These are phyloP conservation scores for Rhododendron simsii DNA, from an alignment of 148 eudicot species.

Conservation along the genomic window DNA sequence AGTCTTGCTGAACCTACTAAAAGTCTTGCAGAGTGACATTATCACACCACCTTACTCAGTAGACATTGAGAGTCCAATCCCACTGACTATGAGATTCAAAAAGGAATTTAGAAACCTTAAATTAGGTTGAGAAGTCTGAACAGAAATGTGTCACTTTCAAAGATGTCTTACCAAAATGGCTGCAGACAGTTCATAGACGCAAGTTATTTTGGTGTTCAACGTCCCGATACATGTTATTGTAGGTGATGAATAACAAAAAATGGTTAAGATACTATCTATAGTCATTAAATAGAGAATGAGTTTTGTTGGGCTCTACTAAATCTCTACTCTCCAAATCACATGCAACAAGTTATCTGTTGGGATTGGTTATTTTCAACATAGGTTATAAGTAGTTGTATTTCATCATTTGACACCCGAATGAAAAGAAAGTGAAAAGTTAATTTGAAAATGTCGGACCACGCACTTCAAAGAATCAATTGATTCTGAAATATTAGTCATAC, in stretches of 20 bases:
- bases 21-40: no score
- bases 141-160: background rate
- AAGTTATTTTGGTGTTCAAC: background rate
- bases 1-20: no score
- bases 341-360: background rate
- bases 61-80: background rate
- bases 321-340: background rate
- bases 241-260: no score
- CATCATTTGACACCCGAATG: background rate
- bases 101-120: background rate
- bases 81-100: background rate
- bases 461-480: background rate
- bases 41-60: no score
- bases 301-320: background rate
- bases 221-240: background rate
- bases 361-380: background rate
- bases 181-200: background rate
- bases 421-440: background rate
- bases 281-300: no score
- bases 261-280: no score
- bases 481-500: background rate
- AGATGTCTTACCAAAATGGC: background rate
- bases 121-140: background rate
- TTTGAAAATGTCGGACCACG: background rate
- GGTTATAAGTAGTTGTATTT: background rate